Base-by-base conservation (phyloP, 805 yeast genomes). In the Wickerhamomyces hampshirensis region DNA sequence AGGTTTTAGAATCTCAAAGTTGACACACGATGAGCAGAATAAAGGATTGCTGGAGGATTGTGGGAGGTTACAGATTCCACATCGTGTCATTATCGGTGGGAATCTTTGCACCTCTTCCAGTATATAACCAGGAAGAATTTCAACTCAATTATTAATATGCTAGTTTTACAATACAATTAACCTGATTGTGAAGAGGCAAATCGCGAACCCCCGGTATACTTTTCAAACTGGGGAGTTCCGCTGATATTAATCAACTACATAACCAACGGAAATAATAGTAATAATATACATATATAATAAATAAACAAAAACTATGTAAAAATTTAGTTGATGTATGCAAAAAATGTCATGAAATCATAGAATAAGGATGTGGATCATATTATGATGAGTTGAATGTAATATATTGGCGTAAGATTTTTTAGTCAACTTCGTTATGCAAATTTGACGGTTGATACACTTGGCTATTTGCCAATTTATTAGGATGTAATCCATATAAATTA, bases 401-500 rank as follows among this genome's bases (percentile, higher is more conserved):
- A 31, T 31, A 16, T 23, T 27, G 28, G 9, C 18, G 14, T 18
- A 11, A 16, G 18, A 23, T 18, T 23, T 28, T 18, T 37, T 30
- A 41, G 18, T 41, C 44, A 26, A 41, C 44, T 18, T 48, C 50
- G 15, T 42, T 48, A 32, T 46, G 49, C 14, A 46, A 26, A 23
- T 44, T 42, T 11, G 42, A 37, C n/a, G 40, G 44, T 19, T 18
- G 32, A n/a, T 15, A 12, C 10, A 21, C 24, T 21, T 21, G 24
- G 11, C 10, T 21, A 21, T 11, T 21, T 7, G 7, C 11, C 24
- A 21, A 8, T 11, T 21, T 21, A 21, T 21, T 80, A 12, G 51
- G 51, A 31, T 44, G 51, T 4, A 53, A 29, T 4, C 58, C 58
- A 33, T 53, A 53, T 8, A 53, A 39, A 33, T 44, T 51, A 29